Base-by-base conservation (phyloP, 129 eudicot species). In the Smallanthus sonchifolius region DNA sequence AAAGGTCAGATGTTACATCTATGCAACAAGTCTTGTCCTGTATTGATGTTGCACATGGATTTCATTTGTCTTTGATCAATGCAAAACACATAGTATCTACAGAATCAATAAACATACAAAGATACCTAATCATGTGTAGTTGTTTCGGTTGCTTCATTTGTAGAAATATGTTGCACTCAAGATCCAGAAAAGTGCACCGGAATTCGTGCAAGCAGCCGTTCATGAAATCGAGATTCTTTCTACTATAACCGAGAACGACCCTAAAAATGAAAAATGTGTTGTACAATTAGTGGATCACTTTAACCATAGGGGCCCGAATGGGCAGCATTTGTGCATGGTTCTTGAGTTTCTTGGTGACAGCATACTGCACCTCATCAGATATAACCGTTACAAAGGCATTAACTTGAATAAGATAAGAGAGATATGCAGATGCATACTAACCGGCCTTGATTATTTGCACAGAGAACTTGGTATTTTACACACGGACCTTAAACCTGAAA, bases 291-390 rank as follows among this genome's bases (percentile, higher is more conserved):
- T 94, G 64, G 99, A 94, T 70, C 97, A 91, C 75, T 94, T 94
- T 75, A 94, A 91, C 79, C 99, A 91, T 59, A 45, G 86, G 15
- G 99, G 99, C 67, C 99, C 99, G 54, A 94, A 94, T 71, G 99
- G 99, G 48, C 97, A 91, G 75, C 99, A 94, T 75, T 74, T 81
- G 64, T 94, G 99, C 86, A 94, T 94, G 99, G 96, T 94, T 67
- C 93, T 94, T 52, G 99, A 94, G 70, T 94, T 91, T 84, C 97
- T 94, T 55, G 99, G 99, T 36, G 99, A 94, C 81, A 94, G 96
- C 78, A 81, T 94, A 57, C 88, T 94, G 35, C 88, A 82, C 77
- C 83, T 94, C 44, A 91, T 87, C 56, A 82, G 84, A 78, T 86
- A 85, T 65, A 94, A 94, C 73, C 96, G 93, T 37, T 89, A 94